Base-by-base conservation (phyloP, 768 basidiomycete species). In the Cytidiella melzeri region DNA sequence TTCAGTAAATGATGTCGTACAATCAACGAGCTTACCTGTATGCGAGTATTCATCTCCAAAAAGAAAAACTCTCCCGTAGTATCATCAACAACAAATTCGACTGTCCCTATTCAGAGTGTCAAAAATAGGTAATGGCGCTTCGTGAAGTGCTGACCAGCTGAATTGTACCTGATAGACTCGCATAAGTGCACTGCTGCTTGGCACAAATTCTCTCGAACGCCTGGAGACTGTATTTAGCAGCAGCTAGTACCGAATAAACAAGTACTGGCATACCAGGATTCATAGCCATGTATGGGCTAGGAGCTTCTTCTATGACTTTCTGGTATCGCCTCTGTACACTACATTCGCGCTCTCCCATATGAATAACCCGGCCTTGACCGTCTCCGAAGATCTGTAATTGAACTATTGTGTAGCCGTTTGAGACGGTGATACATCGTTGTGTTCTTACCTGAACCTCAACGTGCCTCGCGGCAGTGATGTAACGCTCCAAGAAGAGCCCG, bases 261-360 rank as follows among this genome's bases (percentile, higher is more conserved):
- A 21, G 13, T 23, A 4, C 24, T 45, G 5, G 55, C 67, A 25
- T 53, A 76, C 81, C 76, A 25, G 73, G 69, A 60, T 72, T 66
- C 2, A 56, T 46, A 1, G 61, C 45, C 36, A 80, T 68, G 57
- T 82, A 84, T 1, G 83, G 80, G 55, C 80, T 81, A 0, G 81
- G 80, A 3, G 76, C 73, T 56, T 87, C 84, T 54, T 87, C 84
- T 20, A 87, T 76, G 2, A 87, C 73, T 59, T 87, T 87, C 61
- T 87, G 84, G 54, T 85, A 80, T 25, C 84, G 66, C 25, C 84
- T 68, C 57, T 87, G 84, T 7, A 83, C 64, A 42, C 80, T 83
- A 55, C 84, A 85, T 60, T 87, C 84, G 12, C 84, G 71, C 58
- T 86, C 84, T 30, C 80, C 79, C 69, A 84, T 75, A 54, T 84